Conservation (phyloP, 352 stramenopile species). For the Aphanomyces astaci region DNA sequence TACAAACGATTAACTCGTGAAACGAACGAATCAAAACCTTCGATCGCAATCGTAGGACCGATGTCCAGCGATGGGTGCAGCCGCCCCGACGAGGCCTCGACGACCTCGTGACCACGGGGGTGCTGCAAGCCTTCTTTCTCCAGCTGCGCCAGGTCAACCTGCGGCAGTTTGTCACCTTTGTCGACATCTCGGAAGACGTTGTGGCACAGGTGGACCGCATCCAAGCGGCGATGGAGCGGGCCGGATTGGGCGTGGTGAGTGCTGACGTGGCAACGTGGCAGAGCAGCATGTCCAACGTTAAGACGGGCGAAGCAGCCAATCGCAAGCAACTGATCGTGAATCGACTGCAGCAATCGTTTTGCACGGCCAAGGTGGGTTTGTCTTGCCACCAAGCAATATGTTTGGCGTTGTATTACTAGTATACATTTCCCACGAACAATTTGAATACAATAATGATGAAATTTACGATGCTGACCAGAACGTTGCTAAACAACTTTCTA, state of each 20-base stretch:
- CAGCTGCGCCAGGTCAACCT: neutral
- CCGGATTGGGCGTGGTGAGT: slow-evolving; percentile 7
- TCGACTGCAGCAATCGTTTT: slow-evolving; percentile 5
- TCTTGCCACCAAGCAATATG: too few relatives aligned
- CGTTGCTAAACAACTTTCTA: too few relatives aligned
- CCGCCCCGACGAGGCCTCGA: neutral
- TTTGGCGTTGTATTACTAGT: too few relatives aligned
- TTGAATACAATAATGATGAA: too few relatives aligned
- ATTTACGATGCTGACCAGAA: too few relatives aligned
- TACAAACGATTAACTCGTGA: neutral
- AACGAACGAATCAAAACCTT: neutral
- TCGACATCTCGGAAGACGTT: slow-evolving; percentile 15
- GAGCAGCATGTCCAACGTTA: slow-evolving; percentile 17
- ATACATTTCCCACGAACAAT: too few relatives aligned
- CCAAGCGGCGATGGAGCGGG: slow-evolving; percentile 3
- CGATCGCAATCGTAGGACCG: neutral
- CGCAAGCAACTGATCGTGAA: neutral
- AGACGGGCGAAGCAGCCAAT: neutral
- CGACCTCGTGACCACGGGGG: neutral
- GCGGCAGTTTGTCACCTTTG: slow-evolving; percentile 11
- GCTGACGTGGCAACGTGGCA: slow-evolving; percentile 12
- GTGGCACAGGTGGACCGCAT: slow-evolving; percentile 6
- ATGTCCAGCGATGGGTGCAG: neutral
- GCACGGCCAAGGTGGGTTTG: neutral
- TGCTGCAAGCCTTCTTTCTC: slow-evolving; percentile 12